phyloP scores from a whole-genome alignment of 176 grass and related monocot species.

The Ensete ventricosum region DNA sequence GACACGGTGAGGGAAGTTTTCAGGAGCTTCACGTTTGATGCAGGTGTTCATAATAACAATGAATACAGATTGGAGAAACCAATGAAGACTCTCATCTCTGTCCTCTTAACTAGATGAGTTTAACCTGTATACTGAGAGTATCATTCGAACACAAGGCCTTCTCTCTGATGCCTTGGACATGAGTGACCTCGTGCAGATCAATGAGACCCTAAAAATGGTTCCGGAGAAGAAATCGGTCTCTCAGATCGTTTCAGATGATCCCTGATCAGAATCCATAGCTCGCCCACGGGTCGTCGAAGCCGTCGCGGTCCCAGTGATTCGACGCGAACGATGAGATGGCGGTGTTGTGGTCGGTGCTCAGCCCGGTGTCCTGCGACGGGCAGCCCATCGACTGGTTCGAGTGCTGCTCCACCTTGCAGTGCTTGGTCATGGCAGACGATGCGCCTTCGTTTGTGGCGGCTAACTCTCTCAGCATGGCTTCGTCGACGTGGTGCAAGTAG shows the following conservation, averaged over 20 bases:
- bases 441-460: background rate
- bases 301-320: background rate
- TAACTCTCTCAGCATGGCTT: background rate
- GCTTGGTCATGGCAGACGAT: background rate
- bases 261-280: too few relatives aligned
- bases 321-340: conserved; percentile 19
- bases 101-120: background rate
- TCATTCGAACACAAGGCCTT: background rate
- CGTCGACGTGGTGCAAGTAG: conserved; percentile 4
- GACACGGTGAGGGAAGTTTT: too few relatives aligned
- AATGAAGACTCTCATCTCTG: background rate
- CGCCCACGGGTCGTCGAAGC: conserved; percentile 5
- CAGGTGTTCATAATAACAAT: too few relatives aligned
- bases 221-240: background rate
- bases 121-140: background rate
- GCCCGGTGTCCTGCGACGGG: conserved; percentile 9
- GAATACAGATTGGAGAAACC: too few relatives aligned
- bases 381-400: conserved; percentile 25
- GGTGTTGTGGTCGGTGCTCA: conserved; percentile 19
- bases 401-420: conserved; percentile 16
- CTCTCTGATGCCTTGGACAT: background rate
- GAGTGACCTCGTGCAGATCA: background rate
- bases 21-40: too few relatives aligned
- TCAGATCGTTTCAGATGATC: too few relatives aligned
- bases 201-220: background rate